These are phyloP conservation scores for Neurospora crassa DNA, from an alignment of 2,329 filamentous ascomycete species.

Conservation along the genomic window DNA sequence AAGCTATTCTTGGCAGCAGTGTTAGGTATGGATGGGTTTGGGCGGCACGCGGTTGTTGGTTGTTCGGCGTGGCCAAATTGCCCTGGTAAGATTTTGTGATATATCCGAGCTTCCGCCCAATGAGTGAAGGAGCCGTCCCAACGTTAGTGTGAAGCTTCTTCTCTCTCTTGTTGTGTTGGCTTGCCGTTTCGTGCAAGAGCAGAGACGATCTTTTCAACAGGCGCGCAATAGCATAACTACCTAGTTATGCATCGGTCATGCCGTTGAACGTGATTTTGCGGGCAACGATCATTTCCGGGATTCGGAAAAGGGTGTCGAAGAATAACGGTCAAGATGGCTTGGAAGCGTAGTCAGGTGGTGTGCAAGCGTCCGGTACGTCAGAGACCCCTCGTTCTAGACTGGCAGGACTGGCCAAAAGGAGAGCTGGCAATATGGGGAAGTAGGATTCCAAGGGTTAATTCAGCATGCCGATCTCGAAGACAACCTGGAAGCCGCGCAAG, in stretches of 20 bases:
- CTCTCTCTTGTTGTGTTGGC: background rate
- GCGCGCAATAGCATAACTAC: background rate
- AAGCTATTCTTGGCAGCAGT: background rate
- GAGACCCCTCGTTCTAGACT: background rate
- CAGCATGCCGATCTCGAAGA: background rate
- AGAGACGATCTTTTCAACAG: background rate
- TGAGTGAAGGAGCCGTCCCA: background rate
- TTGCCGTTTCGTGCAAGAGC: background rate
- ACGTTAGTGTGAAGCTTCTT: background rate
- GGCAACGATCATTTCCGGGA: background rate
- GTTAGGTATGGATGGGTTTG: background rate
- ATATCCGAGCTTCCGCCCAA: background rate
- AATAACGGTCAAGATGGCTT: background rate
- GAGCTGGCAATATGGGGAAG: background rate
- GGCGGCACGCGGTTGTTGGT: background rate
- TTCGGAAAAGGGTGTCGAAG: background rate
- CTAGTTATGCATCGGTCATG: background rate
- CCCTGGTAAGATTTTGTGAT: background rate
- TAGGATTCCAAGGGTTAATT: background rate
- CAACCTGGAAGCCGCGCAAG: background rate
- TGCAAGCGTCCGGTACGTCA: background rate
- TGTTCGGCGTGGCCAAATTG: background rate
- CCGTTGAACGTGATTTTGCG: background rate
- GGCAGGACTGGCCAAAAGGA: background rate
- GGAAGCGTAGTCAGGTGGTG: background rate